These are phyloP conservation scores for Athelia sp. DNA, from an alignment of 1,284 basidiomycete species.

Conservation along the genomic window DNA sequence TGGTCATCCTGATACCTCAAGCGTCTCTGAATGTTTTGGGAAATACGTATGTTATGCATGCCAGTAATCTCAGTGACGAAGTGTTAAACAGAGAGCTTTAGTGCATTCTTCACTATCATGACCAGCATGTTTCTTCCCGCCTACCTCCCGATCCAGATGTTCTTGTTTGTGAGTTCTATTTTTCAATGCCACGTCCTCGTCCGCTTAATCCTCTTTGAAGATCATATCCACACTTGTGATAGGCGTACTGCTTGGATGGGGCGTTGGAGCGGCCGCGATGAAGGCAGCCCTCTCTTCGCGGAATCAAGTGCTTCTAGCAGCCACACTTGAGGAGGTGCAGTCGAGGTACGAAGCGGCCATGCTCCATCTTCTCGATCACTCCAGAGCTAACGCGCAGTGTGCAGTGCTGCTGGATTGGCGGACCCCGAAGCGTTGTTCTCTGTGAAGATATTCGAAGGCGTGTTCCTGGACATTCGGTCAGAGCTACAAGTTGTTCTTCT, in stretches of 20 bases:
- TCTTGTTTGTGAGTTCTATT: slow-evolving; percentile 15
- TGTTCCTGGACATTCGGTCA: slow-evolving; percentile 53
- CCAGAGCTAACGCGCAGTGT: slow-evolving; percentile 2
- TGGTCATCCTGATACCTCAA: slow-evolving; percentile 19
- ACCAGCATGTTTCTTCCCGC: slow-evolving; percentile 21
- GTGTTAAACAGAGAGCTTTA: not conserved
- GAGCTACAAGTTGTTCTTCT: too few species aligned
- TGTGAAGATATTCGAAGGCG: slow-evolving; percentile 47
- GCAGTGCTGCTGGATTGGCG: slow-evolving; percentile 35
- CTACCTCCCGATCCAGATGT: slow-evolving; percentile 21
- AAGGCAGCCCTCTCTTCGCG: slow-evolving; percentile 46
- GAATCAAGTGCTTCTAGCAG: slow-evolving; percentile 33
- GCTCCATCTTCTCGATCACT: not conserved
- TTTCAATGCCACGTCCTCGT: slow-evolving; percentile 1
- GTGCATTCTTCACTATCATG: slow-evolving; percentile 18
- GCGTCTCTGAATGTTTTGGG: slow-evolving; percentile 18
- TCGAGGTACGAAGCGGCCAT: slow-evolving; percentile 29
- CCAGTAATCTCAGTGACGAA: not conserved
- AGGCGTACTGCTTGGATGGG: slow-evolving; percentile 60
- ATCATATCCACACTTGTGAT: slow-evolving; percentile 44
- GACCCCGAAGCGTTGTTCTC: slow-evolving; percentile 44
- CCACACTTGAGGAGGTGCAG: slow-evolving; percentile 34
- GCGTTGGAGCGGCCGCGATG: slow-evolving; percentile 57
- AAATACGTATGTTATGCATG: slow-evolving; percentile 14
- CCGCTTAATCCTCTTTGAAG: slow-evolving; percentile 15